Evolutionary conservation across 2,329 filamentous ascomycete species (phyloP).

Genomic region (Fusarium brevicatenulatum): DNA sequence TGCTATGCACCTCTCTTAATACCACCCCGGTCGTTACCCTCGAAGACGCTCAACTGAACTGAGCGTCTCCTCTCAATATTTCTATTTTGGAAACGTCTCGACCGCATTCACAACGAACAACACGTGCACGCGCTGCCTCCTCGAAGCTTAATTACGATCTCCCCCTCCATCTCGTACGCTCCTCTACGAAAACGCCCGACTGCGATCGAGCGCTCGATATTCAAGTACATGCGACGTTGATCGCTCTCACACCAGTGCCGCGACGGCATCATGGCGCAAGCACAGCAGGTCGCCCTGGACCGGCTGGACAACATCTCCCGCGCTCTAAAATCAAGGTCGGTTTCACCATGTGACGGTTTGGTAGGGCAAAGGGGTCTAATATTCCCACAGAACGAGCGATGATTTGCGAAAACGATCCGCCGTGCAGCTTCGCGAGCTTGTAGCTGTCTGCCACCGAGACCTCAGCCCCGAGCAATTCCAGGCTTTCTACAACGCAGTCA

Average conservation of each 20-base stretch:
- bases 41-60: constrained; percentile 19
- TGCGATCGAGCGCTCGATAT: constrained; percentile 5
- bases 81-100: not conserved
- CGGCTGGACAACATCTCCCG: constrained; percentile 65
- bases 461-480: constrained; percentile 82
- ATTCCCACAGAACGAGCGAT: constrained; percentile 52
- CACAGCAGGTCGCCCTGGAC: constrained; percentile 64
- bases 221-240: constrained; percentile 46
- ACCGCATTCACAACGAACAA: not conserved
- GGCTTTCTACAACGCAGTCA: constrained; percentile 65
- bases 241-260: constrained; percentile 35
- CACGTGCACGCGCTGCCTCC: constrained; percentile 28
- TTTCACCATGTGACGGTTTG: not conserved
- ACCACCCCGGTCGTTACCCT: constrained; percentile 25
- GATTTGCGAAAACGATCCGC: constrained; percentile 64
- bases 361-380: constrained; percentile 25
- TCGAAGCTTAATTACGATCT: constrained; percentile 20
- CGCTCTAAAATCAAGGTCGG: constrained; percentile 66
- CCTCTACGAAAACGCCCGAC: constrained; percentile 4
- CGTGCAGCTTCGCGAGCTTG: constrained; percentile 64
- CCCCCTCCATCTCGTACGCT: constrained; percentile 12
- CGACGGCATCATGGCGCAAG: constrained; percentile 53
- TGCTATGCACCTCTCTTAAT: constrained; percentile 42
- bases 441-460: constrained; percentile 71
- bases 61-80: not conserved